Evolutionary conservation across 2,329 filamentous ascomycete genomes (phyloP).

Genomic region (Fusarium poae): DNA sequence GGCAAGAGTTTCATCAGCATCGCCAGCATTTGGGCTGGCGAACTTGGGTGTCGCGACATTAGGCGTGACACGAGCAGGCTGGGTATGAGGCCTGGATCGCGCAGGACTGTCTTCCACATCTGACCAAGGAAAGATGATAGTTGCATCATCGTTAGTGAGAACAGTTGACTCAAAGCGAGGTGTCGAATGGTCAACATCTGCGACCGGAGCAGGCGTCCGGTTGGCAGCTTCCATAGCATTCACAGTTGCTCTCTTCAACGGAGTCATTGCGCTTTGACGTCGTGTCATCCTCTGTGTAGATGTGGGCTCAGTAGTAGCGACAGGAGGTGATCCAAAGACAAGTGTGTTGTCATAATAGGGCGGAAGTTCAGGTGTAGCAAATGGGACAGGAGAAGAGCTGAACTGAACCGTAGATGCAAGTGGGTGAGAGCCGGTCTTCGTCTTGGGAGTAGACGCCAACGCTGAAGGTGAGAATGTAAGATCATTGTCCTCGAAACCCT

Average conservation of each 20-base stretch:
- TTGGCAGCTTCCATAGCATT: neutral
- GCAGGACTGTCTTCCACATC: too few relatives aligned
- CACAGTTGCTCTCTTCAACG: conserved; percentile 1
- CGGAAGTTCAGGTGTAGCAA: conserved; percentile 26
- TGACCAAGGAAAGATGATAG: too few relatives aligned
- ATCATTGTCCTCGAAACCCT: conserved; percentile 48
- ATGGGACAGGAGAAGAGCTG: neutral
- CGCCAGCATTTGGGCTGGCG: neutral
- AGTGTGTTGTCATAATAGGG: conserved; percentile 20
- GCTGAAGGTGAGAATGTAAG: conserved; percentile 44
- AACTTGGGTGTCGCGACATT: neutral
- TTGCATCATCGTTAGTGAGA: too few relatives aligned
- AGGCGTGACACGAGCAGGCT: too few relatives aligned
- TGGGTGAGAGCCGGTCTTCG: conserved; percentile 24
- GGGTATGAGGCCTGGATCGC: too few relatives aligned
- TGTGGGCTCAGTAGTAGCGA: neutral
- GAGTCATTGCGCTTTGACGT: conserved; percentile 16
- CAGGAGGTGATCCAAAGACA: conserved; percentile 1
- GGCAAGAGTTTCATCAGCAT: neutral
- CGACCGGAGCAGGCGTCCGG: neutral
- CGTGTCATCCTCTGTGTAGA: conserved; percentile 7
- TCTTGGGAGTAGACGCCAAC: conserved; percentile 44
- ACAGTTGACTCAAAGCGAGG: too few relatives aligned
- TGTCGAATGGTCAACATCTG: too few relatives aligned
- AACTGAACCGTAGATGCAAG: neutral